Base-by-base conservation (phyloP, 2,329 filamentous ascomycete genomes). In the Trichoderma brevicompactum region DNA sequence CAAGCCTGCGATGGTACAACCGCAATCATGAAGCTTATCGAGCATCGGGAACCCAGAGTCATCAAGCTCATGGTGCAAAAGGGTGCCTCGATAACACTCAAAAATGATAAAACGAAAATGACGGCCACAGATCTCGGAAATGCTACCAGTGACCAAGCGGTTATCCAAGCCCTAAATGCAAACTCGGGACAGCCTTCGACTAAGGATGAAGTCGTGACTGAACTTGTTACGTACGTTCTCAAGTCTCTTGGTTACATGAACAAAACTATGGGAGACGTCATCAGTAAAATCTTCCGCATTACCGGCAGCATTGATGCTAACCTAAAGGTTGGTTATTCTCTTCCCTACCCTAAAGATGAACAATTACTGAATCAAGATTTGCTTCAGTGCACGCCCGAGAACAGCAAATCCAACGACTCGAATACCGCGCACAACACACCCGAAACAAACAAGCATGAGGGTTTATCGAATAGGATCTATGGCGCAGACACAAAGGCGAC, bases 21-120 rank as follows among this genome's bases (percentile, higher is more conserved):
- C 3, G 44, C 64, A 1, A 28, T 65, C 32, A 55, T 61, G 40
- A 65, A 55, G 43, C 19, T 61, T 10, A 55, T 65, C 15, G 64
- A 65, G 32, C 48, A 55, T n/a, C 64, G 41, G 2, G 64, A 61
- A 5, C 40, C 55, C 7, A 49, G 46, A 10, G 58, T 48, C 40
- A 54, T 65, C 17, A 49, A 36, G 17, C 43, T 53, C 13, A 41
- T 65, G 8, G 50, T 32, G 3, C 6, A 61, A 6, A 43, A 38
- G 15, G 41, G 41, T 8, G 55, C 64, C 3, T 49, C 49, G 15
- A 61, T 50, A 1, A 38, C 17, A 2, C 15, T 43, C 32, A 40
- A 34, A 46, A 60, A 38, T 15, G 40, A 32, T 5, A 17, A 13
- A 40, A 54, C 7, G 15, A 3, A 1, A 46, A 13, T 48, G 12